A percentile compares a stretch with the other conserved stretches of the same genome.
Conservation (phyloP, 306 rosid species). For the Rubus parviflorus region DNA sequence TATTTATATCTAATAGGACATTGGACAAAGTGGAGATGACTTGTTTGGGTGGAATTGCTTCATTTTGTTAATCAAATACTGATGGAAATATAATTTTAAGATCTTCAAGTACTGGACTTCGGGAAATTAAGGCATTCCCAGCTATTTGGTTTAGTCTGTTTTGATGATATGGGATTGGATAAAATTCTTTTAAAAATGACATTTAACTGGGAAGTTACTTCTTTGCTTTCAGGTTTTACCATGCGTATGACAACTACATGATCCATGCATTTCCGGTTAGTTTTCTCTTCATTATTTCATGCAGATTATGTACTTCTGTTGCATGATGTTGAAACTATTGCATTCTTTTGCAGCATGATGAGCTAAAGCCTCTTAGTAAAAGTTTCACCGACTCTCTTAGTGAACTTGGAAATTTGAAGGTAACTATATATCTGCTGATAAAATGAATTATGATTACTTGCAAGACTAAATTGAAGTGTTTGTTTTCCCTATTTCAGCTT, state of each 20-base stretch:
- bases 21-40: neutral
- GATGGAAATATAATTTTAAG: neutral
- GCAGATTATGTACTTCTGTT: conserved; percentile 8
- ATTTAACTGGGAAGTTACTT: conserved; percentile 1
- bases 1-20: neutral
- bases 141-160: neutral
- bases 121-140: neutral
- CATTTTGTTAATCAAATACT: neutral
- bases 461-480: conserved; percentile 27
- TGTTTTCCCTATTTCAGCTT: conserved; percentile 58
- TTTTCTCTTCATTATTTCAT: conserved; percentile 19
- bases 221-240: conserved; percentile 71
- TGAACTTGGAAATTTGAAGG: conserved; percentile 93
- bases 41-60: neutral
- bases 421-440: conserved; percentile 13
- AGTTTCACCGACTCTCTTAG: conserved; percentile 81
- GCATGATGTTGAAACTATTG: conserved; percentile 17
- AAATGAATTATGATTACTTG: conserved; percentile 15
- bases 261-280: conserved; percentile 90
- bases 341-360: conserved; percentile 78
- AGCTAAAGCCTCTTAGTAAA: conserved; percentile 86
- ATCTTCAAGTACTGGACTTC: conserved; percentile 1
- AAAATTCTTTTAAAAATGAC: neutral
- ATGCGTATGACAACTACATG: conserved; percentile 95
- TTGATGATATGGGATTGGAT: neutral